A percentile compares a stretch with the other conserved stretches of the same genome.
Conservation (phyloP, 495 filamentous ascomycete genomes). For the Neurospora sp. region DNA sequence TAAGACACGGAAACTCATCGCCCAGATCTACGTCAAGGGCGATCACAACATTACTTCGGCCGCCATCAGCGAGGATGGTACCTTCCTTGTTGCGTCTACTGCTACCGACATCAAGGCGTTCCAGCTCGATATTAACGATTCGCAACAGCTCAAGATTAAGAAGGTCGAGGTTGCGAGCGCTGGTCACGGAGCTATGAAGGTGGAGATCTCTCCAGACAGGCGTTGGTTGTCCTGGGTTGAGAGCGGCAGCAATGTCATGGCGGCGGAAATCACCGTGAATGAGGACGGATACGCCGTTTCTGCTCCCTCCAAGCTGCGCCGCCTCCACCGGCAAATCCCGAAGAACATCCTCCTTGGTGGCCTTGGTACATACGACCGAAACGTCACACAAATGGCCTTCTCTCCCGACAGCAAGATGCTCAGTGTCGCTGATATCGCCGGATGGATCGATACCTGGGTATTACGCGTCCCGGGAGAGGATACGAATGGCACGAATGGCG, state of each 20-base stretch:
- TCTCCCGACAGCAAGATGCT: constrained; percentile 72
- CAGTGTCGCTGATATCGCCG: constrained; percentile 68
- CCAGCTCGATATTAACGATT: constrained; percentile 36
- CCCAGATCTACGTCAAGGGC: constrained; percentile 62
- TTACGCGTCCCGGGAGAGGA: constrained; percentile 40
- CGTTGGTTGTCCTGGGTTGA: constrained; percentile 71
- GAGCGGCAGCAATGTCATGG: constrained; percentile 71
- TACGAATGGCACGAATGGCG: constrained; percentile 18
- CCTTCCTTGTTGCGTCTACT: constrained; percentile 67
- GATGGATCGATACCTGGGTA: constrained; percentile 79
- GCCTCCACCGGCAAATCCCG: constrained; percentile 45
- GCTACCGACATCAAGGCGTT: constrained; percentile 72
- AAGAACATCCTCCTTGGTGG: constrained; percentile 52
- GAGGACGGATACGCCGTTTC: constrained; percentile 31
- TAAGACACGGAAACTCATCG: constrained; percentile 51
- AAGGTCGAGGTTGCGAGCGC: constrained; percentile 16
- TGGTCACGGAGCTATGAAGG: constrained; percentile 52
- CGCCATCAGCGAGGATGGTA: constrained; percentile 60
- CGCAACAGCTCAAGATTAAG: constrained; percentile 25
- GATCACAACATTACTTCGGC: constrained; percentile 84
- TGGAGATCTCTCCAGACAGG: constrained; percentile 62
- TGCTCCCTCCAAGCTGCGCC: constrained; percentile 41
- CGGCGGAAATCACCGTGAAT: constrained; percentile 47
- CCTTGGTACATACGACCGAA: constrained; percentile 67
- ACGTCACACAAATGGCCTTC: constrained; percentile 65